Base-by-base conservation (phyloP, 83 land plant species). In the Picea mariana region DNA sequence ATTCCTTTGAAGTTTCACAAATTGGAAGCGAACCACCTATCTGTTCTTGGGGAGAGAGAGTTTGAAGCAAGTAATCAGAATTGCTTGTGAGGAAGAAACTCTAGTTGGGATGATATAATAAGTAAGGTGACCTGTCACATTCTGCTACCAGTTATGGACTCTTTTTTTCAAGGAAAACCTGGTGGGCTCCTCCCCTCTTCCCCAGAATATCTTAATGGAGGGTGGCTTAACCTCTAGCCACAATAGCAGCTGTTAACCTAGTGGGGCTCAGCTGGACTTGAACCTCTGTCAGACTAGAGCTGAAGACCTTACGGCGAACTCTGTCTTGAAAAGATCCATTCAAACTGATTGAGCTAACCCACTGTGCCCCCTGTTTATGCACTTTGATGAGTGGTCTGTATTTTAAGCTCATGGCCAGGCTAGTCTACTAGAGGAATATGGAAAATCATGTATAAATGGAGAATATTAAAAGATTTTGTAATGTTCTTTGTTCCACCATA, bases 81-180 rank as follows among this genome's bases (percentile, higher is more conserved):
- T 69, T 69, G 7, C 73, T 34, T 38, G 3, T 5, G 73, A 38
- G 73, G 73, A 69, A 38, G 73, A 69, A 69, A 69, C 73, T 20
- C 20, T 38, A 17, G 3, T 69, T 69, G 20, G n/a, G 72, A 4
- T 67, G 16, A n/a, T 31, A 31, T 18, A 31, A 67, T 31, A 15
- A 31, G 16, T 15, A 4, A 31, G 16, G 9, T 31, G 40, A 67
- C 38, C 5, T 67, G 26, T 27, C 26, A 26, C 26, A 67, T 31
- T 38, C 40, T 67, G 26, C 40, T 67, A 67, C 3, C 71, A 67
- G 40, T 31, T 67, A 17, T 38, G 31, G 71, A 17, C 6, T 44
- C 7, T 44, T 44, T 6, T 44, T 44, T 52, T 3, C 12, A 52
- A 52, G 58, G 13, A 52, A 49, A 52, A 52, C 12, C 3, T 52